A percentile compares a stretch with the other conserved stretches of the same genome.
phyloP scores from a whole-genome alignment of 2,329 filamentous ascomycete species.

The Lomentospora prolificans region DNA sequence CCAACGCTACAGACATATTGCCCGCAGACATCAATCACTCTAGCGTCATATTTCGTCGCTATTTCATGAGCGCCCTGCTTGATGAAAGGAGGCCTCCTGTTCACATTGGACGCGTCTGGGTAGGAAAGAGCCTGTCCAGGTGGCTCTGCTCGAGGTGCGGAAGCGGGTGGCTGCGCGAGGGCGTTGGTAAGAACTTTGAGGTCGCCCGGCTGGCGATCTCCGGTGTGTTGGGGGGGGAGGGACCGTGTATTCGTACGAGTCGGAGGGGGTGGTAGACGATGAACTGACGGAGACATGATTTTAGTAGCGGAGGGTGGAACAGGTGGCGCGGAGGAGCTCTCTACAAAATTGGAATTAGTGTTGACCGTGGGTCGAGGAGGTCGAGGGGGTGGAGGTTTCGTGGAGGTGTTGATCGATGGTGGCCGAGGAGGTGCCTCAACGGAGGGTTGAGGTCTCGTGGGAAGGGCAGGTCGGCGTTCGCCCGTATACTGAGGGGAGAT shows the following conservation, averaged over 20 bases:
- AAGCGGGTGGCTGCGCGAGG: background rate
- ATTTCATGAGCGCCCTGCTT: slow-evolving; percentile 68
- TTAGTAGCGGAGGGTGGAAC: slow-evolving; percentile 17
- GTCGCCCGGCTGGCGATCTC: background rate
- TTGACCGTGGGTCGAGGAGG: slow-evolving; percentile 14
- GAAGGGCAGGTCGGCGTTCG: slow-evolving; percentile 37
- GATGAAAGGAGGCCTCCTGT: slow-evolving; percentile 70
- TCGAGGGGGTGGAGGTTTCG: slow-evolving; percentile 20
- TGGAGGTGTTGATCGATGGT: slow-evolving; percentile 14
- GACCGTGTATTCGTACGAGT: slow-evolving; percentile 16
- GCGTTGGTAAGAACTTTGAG: background rate
- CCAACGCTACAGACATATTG: slow-evolving; percentile 81
- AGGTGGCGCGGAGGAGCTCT: slow-evolving; percentile 14
- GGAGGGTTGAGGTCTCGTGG: slow-evolving; percentile 32
- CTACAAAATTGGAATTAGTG: slow-evolving; percentile 2
- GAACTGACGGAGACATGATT: slow-evolving; percentile 13
- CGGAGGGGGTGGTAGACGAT: slow-evolving; percentile 13
- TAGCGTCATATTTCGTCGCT: slow-evolving; percentile 74
- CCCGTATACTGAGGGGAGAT: slow-evolving; percentile 30
- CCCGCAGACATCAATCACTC: slow-evolving; percentile 79
- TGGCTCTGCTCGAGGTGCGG: slow-evolving; percentile 24
- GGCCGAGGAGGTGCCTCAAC: slow-evolving; percentile 19
- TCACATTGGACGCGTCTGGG: slow-evolving; percentile 76
- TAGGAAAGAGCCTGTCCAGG: slow-evolving; percentile 52
- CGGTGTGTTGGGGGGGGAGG: background rate